Percentiles rank a stretch among this genome's conserved stretches.
These are phyloP conservation scores for Aethionema arabicum DNA, from an alignment of 345 rosid species.

Conservation along the genomic window DNA sequence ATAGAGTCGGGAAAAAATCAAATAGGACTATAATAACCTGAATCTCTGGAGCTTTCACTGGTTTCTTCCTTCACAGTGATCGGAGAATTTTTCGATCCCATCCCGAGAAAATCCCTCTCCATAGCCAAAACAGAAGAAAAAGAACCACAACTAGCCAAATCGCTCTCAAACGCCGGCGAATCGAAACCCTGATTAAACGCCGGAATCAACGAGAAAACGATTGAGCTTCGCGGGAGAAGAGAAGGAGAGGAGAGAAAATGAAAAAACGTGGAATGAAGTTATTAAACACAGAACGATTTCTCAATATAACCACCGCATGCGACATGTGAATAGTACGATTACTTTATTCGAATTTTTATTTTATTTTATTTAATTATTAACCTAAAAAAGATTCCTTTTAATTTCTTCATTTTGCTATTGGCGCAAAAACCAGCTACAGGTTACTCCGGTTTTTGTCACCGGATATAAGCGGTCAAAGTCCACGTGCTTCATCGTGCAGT, in stretches of 20 bases:
- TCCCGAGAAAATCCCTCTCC: conserved; percentile 63
- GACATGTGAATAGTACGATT: conserved; percentile 36
- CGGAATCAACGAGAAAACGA: conserved; percentile 16
- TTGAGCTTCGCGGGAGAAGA: conserved; percentile 13
- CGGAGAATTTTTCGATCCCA: conserved; percentile 43
- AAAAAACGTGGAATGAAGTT: conserved; percentile 38
- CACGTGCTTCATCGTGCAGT: conserved; percentile 40
- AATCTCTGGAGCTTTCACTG: conserved; percentile 43
- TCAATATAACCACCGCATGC: conserved; percentile 32
- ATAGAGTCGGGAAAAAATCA: not conserved
- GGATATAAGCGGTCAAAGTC: conserved; percentile 34
- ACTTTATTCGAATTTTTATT: conserved; percentile 6
- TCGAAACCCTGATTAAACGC: not conserved
- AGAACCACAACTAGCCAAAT: not conserved
- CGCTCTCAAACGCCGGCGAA: not conserved
- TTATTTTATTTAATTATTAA: not conserved
- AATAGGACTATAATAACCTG: conserved; percentile 34
- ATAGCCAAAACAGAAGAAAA: conserved; percentile 14
- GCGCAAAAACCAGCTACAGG: conserved; percentile 24
- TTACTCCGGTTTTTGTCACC: conserved; percentile 23
- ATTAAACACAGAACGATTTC: conserved; percentile 16
- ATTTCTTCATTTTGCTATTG: conserved; percentile 11
- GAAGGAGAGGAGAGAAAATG: conserved; percentile 9
- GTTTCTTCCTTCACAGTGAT: conserved; percentile 47
- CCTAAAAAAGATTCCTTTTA: conserved; percentile 28